phyloP scores from a whole-genome alignment of 345 rosid species.

The Eucalyptus virginea region DNA sequence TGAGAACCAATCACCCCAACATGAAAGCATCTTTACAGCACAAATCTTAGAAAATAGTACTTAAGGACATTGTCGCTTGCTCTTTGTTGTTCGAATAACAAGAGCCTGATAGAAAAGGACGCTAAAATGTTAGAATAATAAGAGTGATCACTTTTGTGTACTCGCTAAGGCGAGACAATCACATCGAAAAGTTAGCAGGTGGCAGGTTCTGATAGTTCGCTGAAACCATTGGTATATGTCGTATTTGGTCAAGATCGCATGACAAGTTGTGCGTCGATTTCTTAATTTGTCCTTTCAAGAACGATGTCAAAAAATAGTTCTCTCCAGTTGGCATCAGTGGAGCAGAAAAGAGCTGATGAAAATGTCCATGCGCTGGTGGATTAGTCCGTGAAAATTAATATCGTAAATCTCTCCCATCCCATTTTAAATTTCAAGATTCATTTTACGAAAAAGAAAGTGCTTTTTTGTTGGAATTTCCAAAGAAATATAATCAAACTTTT shows the following conservation, averaged over 20 bases:
- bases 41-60: background rate
- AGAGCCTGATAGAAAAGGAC: background rate
- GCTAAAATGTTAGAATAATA: background rate
- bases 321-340: slow-evolving; percentile 60
- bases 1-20: too few relatives aligned
- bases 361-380: slow-evolving; percentile 43
- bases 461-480: too few relatives aligned
- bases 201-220: background rate
- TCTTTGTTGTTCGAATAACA: background rate
- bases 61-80: background rate
- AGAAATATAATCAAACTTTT: too few relatives aligned
- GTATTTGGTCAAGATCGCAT: background rate
- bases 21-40: background rate
- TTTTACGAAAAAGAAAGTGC: too few relatives aligned
- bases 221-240: background rate
- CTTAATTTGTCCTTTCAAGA: slow-evolving; percentile 22
- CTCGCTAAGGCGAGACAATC: background rate
- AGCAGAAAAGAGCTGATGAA: slow-evolving; percentile 68
- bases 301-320: slow-evolving; percentile 37
- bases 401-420: too few relatives aligned
- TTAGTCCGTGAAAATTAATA: too few relatives aligned
- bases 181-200: background rate
- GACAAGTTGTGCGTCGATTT: background rate
- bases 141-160: background rate
- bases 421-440: too few relatives aligned